Evolutionary conservation across 345 rosid species (phyloP).

Genomic region (Arabidopsis arenosa): DNA sequence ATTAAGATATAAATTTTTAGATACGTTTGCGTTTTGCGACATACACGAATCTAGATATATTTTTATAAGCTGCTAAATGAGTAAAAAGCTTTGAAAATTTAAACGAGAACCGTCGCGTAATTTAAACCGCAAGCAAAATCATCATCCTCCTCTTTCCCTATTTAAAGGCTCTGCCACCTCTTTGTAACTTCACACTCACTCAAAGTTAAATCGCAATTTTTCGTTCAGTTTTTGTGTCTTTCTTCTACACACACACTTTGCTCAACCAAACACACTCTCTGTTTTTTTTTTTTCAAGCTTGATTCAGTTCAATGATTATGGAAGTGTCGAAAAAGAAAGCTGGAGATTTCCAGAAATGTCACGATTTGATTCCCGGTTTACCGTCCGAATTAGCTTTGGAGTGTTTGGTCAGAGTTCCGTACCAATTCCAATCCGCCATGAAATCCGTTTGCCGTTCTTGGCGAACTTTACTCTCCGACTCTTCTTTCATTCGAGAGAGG

Average conservation of each 20-base stretch:
- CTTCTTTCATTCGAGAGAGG: constrained; percentile 48
- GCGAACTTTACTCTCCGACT: constrained; percentile 48
- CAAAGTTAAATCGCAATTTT: neutral
- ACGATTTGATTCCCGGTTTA: constrained; percentile 56
- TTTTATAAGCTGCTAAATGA: neutral
- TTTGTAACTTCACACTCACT: constrained; percentile 9
- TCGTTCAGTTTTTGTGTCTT: neutral
- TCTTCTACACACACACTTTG: neutral
- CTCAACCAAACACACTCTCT: neutral
- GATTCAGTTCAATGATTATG: neutral
- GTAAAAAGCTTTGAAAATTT: neutral
- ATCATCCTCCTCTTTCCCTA: neutral
- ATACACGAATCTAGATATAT: neutral
- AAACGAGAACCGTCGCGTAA: constrained; percentile 19
- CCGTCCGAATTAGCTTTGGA: constrained; percentile 58
- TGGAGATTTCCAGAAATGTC: neutral
- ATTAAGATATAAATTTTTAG: neutral
- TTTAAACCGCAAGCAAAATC: neutral
- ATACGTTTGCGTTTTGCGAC: neutral
- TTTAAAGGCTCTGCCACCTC: neutral
- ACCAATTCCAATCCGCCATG: constrained; percentile 50
- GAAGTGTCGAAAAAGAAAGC: constrained; percentile 1
- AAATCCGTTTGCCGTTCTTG: constrained; percentile 56
- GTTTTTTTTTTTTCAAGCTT: neutral
- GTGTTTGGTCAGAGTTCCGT: constrained; percentile 60